Conservation (phyloP, 75 land plant genomes). For the Isoetes taiwanensis region DNA sequence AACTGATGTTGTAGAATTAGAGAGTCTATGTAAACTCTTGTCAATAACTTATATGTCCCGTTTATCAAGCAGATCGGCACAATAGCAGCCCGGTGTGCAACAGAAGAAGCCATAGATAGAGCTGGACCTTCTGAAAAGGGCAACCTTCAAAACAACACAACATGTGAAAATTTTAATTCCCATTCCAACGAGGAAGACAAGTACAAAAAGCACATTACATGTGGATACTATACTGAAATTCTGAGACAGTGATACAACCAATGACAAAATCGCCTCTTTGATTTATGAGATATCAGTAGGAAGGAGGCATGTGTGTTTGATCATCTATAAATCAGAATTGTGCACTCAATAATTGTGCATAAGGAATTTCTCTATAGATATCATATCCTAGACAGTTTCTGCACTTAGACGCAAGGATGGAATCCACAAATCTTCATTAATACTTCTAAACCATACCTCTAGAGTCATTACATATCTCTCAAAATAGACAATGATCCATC, state of each 20-base stretch:
- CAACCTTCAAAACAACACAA: constrained; percentile 54
- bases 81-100: constrained; percentile 88
- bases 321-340: constrained; percentile 40
- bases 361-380: neutral
- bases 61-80: constrained; percentile 82
- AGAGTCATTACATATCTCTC: constrained; percentile 87
- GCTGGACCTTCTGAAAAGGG: constrained; percentile 88
- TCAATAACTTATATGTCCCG: constrained; percentile 71
- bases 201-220: too few species aligned
- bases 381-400: too few species aligned
- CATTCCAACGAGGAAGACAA: too few species aligned
- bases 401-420: too few species aligned
- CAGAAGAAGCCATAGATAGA: constrained; percentile 91
- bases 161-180: too few species aligned
- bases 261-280: constrained; percentile 49
- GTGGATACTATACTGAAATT: constrained; percentile 42
- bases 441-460: constrained; percentile 47
- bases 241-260: constrained; percentile 67
- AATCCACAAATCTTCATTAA: too few species aligned
- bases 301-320: constrained; percentile 36
- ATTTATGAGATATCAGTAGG: constrained; percentile 54
- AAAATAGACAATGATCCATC: constrained; percentile 83
- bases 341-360: neutral
- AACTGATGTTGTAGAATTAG: constrained; percentile 87
- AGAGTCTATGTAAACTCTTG: constrained; percentile 85